These are phyloP conservation scores for Umbelopsis vinacea DNA, from an alignment of 192 early-diverging fungal species.

Conservation along the genomic window DNA sequence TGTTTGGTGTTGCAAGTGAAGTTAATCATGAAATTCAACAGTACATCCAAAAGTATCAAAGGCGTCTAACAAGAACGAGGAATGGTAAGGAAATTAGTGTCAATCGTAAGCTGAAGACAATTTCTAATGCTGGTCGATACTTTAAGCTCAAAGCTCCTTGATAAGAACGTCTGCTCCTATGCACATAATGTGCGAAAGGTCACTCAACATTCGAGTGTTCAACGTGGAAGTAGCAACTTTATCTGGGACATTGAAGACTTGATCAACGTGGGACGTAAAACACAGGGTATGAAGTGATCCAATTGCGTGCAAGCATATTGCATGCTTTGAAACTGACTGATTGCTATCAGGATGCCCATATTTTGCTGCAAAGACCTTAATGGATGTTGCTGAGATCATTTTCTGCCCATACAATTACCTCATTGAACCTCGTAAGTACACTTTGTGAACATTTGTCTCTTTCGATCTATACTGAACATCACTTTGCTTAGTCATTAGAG, in stretches of 20 bases:
- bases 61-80: constrained; percentile 44
- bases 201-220: constrained; percentile 4
- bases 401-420: constrained; percentile 75
- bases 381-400: constrained; percentile 53
- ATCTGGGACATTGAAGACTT: constrained; percentile 69
- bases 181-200: constrained; percentile 24
- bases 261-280: constrained; percentile 39
- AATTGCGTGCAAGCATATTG: neutral
- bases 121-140: neutral
- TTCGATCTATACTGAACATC: neutral
- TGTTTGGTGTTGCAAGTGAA: neutral
- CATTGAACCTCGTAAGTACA: constrained; percentile 55
- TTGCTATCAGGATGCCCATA: constrained; percentile 55
- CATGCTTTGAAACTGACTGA: neutral
- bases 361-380: constrained; percentile 52
- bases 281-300: neutral
- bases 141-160: constrained; percentile 45
- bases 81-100: constrained; percentile 24
- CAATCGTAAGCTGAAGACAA: neutral
- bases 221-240: neutral
- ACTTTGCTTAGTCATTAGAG: constrained; percentile 44
- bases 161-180: neutral
- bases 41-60: constrained; percentile 40
- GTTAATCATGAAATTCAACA: neutral
- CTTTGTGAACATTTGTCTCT: too few relatives aligned